Evolutionary conservation across 1,139 yeast genomes (phyloP).

Genomic region (Suhomyces guaymorum): DNA sequence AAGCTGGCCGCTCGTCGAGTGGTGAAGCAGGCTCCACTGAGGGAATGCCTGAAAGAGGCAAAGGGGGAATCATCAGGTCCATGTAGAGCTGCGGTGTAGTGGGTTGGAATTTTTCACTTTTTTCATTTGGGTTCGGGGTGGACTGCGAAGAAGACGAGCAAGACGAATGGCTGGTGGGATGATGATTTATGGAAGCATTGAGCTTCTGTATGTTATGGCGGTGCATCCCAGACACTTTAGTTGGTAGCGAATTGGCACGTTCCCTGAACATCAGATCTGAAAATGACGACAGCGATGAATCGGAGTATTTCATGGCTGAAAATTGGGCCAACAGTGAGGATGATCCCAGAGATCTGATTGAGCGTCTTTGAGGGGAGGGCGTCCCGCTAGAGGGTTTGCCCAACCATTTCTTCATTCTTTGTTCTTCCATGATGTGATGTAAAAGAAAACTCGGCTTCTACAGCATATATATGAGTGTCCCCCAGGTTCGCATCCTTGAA

Average conservation of each 20-base stretch:
- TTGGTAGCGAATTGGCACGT: slow-evolving; percentile 6
- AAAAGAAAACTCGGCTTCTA: not conserved
- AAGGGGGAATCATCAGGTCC: slow-evolving; percentile 12
- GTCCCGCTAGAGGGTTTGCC: not conserved
- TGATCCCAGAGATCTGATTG: not conserved
- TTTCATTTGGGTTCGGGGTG: not conserved
- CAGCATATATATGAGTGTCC: slow-evolving; percentile 1
- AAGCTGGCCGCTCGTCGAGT: too few species aligned
- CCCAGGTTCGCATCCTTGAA: not conserved
- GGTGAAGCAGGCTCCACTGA: too few species aligned
- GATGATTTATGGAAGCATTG: not conserved
- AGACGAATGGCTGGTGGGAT: not conserved
- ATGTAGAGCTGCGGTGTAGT: slow-evolving; percentile 5
- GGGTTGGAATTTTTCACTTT: not conserved
- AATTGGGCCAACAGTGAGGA: not conserved
- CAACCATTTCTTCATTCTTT: slow-evolving; percentile 6
- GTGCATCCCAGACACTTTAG: not conserved
- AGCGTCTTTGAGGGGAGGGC: not conserved
- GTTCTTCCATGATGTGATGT: slow-evolving; percentile 3
- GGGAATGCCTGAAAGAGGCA: slow-evolving; percentile 9
- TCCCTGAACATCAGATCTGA: slow-evolving; percentile 1
- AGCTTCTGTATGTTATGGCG: slow-evolving; percentile 1
- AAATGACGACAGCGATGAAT: not conserved
- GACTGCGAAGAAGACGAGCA: too few species aligned
- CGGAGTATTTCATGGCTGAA: slow-evolving; percentile 2